Percentiles rank a stretch among this genome's conserved stretches.
phyloP scores from a whole-genome alignment of 805 yeast genomes.

The Schizosaccharomyces osmophilus region DNA sequence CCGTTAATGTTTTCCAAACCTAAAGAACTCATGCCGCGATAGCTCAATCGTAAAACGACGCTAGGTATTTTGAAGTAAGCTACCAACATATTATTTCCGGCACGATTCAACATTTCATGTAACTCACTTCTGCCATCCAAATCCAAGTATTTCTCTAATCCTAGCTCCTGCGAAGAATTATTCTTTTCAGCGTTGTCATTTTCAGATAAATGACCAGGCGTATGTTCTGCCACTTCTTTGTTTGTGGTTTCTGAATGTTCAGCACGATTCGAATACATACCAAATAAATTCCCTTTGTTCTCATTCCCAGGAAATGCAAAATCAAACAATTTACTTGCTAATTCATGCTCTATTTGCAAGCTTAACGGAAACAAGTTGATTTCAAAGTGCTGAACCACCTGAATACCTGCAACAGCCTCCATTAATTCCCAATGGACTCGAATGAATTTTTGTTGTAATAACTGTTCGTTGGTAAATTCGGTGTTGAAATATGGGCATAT shows the following conservation, averaged over 20 bases:
- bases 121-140: conserved; percentile 16
- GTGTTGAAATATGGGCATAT: conserved; percentile 25
- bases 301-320: conserved; percentile 42
- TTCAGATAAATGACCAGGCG: background rate
- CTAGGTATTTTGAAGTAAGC: conserved; percentile 28
- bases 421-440: conserved; percentile 51
- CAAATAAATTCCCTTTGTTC: conserved; percentile 4
- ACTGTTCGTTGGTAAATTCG: conserved; percentile 10
- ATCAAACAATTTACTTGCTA: conserved; percentile 35
- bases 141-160: background rate
- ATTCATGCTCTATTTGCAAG: conserved; percentile 45
- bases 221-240: background rate
- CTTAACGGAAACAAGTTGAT: conserved; percentile 40
- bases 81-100: conserved; percentile 48
- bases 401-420: conserved; percentile 72
- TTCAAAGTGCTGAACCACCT: conserved; percentile 44
- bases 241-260: background rate
- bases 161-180: background rate
- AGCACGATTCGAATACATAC: background rate
- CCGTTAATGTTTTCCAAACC: conserved; percentile 56
- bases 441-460: conserved; percentile 16
- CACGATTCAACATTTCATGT: conserved; percentile 47
- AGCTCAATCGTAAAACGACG: conserved; percentile 41
- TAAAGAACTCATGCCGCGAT: conserved; percentile 46
- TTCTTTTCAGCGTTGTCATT: background rate